Evolutionary conservation across 1,284 basidiomycete species (phyloP), one percentile per base, ranked within the genome.

Genomic region (Leccinum cinnamomeum): DNA sequence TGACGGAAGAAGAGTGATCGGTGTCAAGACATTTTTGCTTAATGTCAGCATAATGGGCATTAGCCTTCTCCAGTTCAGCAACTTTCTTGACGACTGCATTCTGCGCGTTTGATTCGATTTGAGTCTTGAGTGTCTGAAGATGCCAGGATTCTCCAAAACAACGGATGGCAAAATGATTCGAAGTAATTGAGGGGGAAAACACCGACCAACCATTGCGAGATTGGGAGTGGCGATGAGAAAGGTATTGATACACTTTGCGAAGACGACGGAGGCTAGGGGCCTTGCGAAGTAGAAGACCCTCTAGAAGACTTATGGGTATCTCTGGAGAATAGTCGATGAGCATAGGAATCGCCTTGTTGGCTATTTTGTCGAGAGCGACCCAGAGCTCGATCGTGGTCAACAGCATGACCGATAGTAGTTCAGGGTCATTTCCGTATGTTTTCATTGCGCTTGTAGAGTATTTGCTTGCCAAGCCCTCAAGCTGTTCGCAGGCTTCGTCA

Each of bases 71-170:
- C 1, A 79, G 70, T 48, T 79, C 71, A 12, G 53, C 18, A 2
- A 70, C 12, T 60, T 75, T 78, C 2, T 60, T 16, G 1, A 55
- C 6, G 11, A 69, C 66, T 14, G 16, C 11, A 30, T 2, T 6
- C 0, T 55, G 35, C 5, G 77, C 77, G 2, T 65, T 48, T 0
- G n/a, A 3, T 50, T 76, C 72, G 16, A 83, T 80, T 0, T 23
- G 30, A 3, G 3, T 0, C 57, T 73, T 73, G 18, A 79, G 69
- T 1, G 2, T 0, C 41, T 72, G 70, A 37, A 74, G 70, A 5
- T 35, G 28, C 0, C 8, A 0, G 0, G 74, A 73, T 2, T 8
- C 2, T 2, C 67, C 11, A 54, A 77, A 80, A 37, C 70, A 76
- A 18, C 73, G 75, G 8, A 77, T 60, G 1, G 72, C 61, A 48